Evolutionary conservation across 2,329 filamentous ascomycete genomes (phyloP), one percentile per base, ranked within the genome.

Genomic region (Sclerotinia subarctica): DNA sequence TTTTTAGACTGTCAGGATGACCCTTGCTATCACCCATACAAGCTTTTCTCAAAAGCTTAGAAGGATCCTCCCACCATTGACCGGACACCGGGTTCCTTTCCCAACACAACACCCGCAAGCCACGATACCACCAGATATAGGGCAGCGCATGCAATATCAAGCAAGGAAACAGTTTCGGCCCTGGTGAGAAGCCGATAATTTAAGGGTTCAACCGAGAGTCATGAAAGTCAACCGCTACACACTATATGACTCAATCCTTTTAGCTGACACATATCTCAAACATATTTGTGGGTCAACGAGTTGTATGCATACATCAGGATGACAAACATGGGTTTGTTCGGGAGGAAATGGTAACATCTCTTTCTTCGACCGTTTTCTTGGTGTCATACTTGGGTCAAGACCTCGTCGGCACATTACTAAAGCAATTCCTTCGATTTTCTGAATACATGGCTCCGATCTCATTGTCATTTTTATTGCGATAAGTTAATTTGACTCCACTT

Each of bases 41-140:
- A 63, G 59, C 29, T 51, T 63, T 63, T 1, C 29, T 11, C 5
- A 15, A 24, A 57, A 38, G 32, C 21, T 38, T 56, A 35, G 38
- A 56, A 5, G 29, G 13, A 15, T 51, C n/a, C 42, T 63, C 26
- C 32, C 32, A 24, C 26, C 15, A 63, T 17, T 32, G 29, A 42
- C n/a, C 21, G 32, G 32, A 24, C 46, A 42, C 46, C 46, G 46
- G 29, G 26, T 63, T 52, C n/a, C 13, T 42, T 51, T 38, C 59
- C 58, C 29, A 62, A 35, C 29, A 35, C 13, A 49, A 62, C 10
- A 4, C 21, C 44, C 13, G 44, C 58, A 62, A 62, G 58, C 58
- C 58, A 60, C 58, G 49, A 24, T 49, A 24, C 58, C 44, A 62
- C 58, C 46, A 62, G 13, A 62, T 49, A 35, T 62, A 62, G 58